Evolutionary conservation across 106 monocot genomes (phyloP), one percentile per base, ranked within the genome.

Genomic region (Allium cepa): DNA sequence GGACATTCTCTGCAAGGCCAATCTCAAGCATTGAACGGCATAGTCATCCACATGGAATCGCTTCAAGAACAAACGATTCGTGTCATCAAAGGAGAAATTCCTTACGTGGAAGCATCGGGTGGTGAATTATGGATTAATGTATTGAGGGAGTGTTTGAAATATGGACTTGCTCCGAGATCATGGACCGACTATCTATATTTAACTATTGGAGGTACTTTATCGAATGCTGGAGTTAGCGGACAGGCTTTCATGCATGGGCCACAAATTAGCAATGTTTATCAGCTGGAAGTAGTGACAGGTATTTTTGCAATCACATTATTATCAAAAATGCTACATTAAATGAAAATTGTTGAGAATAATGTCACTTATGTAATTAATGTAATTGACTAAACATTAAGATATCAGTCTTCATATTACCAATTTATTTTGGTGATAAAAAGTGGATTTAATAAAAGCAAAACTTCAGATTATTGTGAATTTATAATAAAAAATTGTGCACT

Each of bases 181-280:
- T 89, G 88, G 88, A 89, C 88, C 3, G 88, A 89, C 50, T 89
- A 89, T 66, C 79, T 89, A 11, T 76, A 89, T 57, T 79, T 89
- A 17, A 89, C 79, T 4, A 66, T 89, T 8, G 88, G 88, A 6
- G 88, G 88, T 46, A 89, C 88, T 9, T 68, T 89, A 4, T 89
- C 88, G 3, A 89, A 89, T 53, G 88, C 84, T 2, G 88, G 88
- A n/a, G 62, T 89, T 65, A 89, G 88, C 13, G 88, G 88, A 5
- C 88, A 89, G 69, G 74, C 88, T 1, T 89, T 89, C 84, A 66
- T 74, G 16, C 82, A 85, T 59, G 88, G 88, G 0, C 88, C 88
- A 1, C 88, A 89, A 75, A 89, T 89, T 56, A 84, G 77, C 70
- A 89, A 89, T 59, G 88, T 89, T 27, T 49, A 69, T 8, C 76